Conservation (phyloP, 345 rosid species). For the Eucalyptus pauciflora region DNA sequence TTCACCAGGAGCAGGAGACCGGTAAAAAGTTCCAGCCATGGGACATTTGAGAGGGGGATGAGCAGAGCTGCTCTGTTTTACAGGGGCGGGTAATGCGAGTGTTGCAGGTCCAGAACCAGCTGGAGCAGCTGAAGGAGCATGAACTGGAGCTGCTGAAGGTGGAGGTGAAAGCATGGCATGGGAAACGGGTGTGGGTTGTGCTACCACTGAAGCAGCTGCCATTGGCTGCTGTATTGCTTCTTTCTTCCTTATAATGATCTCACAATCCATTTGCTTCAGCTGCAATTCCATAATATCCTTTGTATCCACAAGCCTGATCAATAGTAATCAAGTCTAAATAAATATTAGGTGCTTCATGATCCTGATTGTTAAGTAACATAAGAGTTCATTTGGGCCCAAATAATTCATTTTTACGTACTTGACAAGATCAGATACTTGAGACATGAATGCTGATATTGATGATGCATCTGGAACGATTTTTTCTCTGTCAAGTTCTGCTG, state of each 20-base stretch:
- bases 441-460: constrained; percentile 62
- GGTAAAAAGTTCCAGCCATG: constrained; percentile 96
- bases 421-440: constrained; percentile 75
- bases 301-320: constrained; percentile 86
- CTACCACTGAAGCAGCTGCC: constrained; percentile 15
- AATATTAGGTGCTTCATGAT: background rate
- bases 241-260: constrained; percentile 68
- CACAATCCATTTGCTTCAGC: constrained; percentile 77
- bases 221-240: constrained; percentile 67
- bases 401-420: constrained; percentile 44
- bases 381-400: background rate
- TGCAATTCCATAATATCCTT: constrained; percentile 78
- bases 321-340: background rate
- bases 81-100: constrained; percentile 28
- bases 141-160: constrained; percentile 11
- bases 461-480: constrained; percentile 36
- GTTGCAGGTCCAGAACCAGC: constrained; percentile 15
- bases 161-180: constrained; percentile 29
- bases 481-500: background rate
- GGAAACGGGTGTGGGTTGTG: constrained; percentile 15
- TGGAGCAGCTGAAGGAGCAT: constrained; percentile 17
- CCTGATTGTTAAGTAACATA: background rate
- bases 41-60: constrained; percentile 74
- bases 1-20: constrained; percentile 80
- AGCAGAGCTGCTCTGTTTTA: constrained; percentile 28